These are phyloP conservation scores for Phialophora verrucosa DNA, from an alignment of 2,329 filamentous ascomycete species.

Conservation along the genomic window DNA sequence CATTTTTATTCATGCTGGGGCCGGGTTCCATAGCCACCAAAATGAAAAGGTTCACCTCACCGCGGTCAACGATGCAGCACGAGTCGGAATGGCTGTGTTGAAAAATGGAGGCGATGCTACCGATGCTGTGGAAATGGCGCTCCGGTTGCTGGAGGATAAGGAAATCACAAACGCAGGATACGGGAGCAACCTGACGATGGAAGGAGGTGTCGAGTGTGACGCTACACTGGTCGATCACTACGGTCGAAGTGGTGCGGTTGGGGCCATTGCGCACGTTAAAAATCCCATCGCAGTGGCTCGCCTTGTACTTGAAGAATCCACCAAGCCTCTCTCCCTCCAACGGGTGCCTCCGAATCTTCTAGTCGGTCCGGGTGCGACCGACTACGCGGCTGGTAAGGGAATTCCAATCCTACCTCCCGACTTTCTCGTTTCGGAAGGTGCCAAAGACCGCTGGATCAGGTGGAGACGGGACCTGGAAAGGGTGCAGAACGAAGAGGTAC, in stretches of 20 bases:
- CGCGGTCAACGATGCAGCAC: constrained; percentile 86
- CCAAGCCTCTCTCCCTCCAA: constrained; percentile 76
- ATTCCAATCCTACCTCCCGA: constrained; percentile 76
- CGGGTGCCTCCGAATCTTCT: constrained; percentile 92
- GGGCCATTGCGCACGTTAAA: constrained; percentile 85
- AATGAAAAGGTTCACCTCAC: constrained; percentile 85
- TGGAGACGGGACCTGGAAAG: constrained; percentile 75
- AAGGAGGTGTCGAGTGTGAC: constrained; percentile 92
- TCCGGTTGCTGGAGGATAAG: constrained; percentile 86
- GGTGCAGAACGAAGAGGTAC: constrained; percentile 58
- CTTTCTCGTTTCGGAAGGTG: constrained; percentile 76
- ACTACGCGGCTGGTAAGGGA: constrained; percentile 82
- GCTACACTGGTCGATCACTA: constrained; percentile 90
- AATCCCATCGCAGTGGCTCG: constrained; percentile 92
- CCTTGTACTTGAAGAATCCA: constrained; percentile 77
- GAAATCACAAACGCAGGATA: constrained; percentile 97
- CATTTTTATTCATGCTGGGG: constrained; percentile 94
- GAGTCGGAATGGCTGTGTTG: constrained; percentile 79
- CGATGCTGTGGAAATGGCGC: constrained; percentile 87
- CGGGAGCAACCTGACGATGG: constrained; percentile 90
- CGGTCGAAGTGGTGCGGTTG: constrained; percentile 90
- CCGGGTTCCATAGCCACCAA: constrained; percentile 85
- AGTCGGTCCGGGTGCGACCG: constrained; percentile 80
- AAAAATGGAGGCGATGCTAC: constrained; percentile 78
- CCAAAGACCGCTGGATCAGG: constrained; percentile 75